Evolutionary conservation across 306 rosid genomes (phyloP).

Genomic region (Oemleria cerasiformis): DNA sequence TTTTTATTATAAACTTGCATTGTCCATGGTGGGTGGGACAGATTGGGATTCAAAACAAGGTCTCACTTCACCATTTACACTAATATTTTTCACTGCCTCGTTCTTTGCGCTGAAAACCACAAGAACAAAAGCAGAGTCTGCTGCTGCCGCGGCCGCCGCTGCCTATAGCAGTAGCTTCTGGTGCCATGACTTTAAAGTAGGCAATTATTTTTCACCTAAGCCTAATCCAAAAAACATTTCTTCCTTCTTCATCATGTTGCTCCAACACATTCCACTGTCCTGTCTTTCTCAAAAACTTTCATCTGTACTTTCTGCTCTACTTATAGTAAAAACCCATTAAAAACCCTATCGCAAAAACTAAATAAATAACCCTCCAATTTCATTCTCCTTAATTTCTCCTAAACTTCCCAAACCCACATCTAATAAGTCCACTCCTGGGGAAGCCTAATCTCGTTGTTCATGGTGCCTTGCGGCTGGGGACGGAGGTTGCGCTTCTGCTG

Average conservation of each 20-base stretch:
- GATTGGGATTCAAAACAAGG: slow-evolving; percentile 14
- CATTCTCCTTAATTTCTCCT: neutral
- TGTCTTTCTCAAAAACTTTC: slow-evolving; percentile 5
- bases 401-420: neutral
- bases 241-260: neutral
- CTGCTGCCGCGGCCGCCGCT: neutral
- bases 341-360: neutral
- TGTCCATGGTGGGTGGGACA: slow-evolving; percentile 10
- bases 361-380: neutral
- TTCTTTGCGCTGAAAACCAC: slow-evolving; percentile 13
- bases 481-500: slow-evolving; percentile 40
- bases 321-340: neutral
- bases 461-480: slow-evolving; percentile 19
- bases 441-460: slow-evolving; percentile 52
- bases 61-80: neutral
- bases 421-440: slow-evolving; percentile 83
- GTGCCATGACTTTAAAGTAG: neutral
- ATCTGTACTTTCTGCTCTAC: slow-evolving; percentile 2
- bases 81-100: neutral
- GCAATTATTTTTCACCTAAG: slow-evolving; percentile 14
- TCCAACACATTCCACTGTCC: slow-evolving; percentile 1
- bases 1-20: neutral
- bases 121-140: slow-evolving; percentile 9
- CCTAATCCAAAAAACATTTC: slow-evolving; percentile 22
- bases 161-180: neutral